Evolutionary conservation across 306 rosid genomes (phyloP), one percentile per base, ranked within the genome.

Genomic region (Ochetophila trinervis): DNA sequence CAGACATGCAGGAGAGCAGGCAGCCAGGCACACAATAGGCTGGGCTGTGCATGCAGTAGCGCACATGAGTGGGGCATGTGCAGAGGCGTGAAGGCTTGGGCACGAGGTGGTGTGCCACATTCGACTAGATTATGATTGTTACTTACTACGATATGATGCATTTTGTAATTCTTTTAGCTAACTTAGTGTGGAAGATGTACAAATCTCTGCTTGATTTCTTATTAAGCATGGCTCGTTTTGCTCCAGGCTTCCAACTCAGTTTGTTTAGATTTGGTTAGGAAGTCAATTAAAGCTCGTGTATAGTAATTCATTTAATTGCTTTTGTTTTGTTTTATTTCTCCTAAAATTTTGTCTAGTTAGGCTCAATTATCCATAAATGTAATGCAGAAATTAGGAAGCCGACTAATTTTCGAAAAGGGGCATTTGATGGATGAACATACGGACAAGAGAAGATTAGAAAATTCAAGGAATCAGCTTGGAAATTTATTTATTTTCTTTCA

Each of bases 381-480:
- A 23, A 57, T 67, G 80, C 91, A 93, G 98, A 82, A 81, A 79
- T 57, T 84, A 74, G 97, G 83, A 23, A 85, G 68, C 65, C 81
- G 79, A 60, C 74, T 87, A 65, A 84, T 93, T 60, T 90, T 87
- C 65, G 97, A 91, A 59, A 86, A 81, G 79, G 88, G 86, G 27
- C 64, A 73, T 71, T 73, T 66, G 74, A 71, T 7, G 70, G 83
- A 86, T 80, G 53, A 81, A 63, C 66, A 83, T 47, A 67, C 87
- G 3, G 69, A 60, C 4, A 86, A 86, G 60, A 78, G 73, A 35
- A 81, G 90, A 89, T 93, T 57, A 69, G 82, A 36, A 93, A 93
- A 69, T 89, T 93, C 70, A 89, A 87, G 80, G 98, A 93, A 77
- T 93, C 98, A 30, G 98, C 98, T 15, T 93, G 98, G 98, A 93